Percentiles rank a stretch among this genome's conserved stretches.
phyloP scores from a whole-genome alignment of 2,329 filamentous ascomycete genomes.

The Lachnellula subtilissima region DNA sequence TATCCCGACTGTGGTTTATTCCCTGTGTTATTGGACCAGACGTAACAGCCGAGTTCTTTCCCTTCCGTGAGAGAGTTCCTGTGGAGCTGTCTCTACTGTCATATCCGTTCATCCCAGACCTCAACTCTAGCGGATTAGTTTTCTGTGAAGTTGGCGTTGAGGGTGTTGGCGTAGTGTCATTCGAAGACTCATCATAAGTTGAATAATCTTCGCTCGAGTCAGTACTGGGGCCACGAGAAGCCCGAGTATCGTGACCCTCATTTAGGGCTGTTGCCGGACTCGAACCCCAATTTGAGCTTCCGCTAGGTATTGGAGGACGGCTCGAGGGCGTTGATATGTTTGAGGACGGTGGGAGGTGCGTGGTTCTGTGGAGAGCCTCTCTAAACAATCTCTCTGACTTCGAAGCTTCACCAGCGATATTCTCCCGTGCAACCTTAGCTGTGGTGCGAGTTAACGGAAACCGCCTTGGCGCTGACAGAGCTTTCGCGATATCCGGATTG shows the following conservation, averaged over 20 bases:
- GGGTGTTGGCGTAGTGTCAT: slow-evolving; percentile 24
- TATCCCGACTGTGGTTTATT: slow-evolving; percentile 9
- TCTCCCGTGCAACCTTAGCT: not conserved
- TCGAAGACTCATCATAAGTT: slow-evolving; percentile 23
- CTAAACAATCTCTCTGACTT: slow-evolving; percentile 7
- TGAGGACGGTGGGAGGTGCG: not conserved
- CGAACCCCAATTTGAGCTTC: not conserved
- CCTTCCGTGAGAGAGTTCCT: not conserved
- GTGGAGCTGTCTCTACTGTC: slow-evolving; percentile 2
- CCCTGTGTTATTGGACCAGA: slow-evolving; percentile 6
- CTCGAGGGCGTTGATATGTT: not conserved
- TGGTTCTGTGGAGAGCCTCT: not conserved
- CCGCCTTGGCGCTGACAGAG: not conserved
- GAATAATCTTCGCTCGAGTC: slow-evolving; percentile 29
- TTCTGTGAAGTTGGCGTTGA: slow-evolving; percentile 27
- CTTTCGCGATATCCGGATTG: slow-evolving; percentile 7
- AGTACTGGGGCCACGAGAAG: slow-evolving; percentile 15
- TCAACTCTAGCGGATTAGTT: slow-evolving; percentile 4
- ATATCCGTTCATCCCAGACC: not conserved
- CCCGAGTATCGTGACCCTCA: not conserved
- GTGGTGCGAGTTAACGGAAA: not conserved
- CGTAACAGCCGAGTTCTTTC: slow-evolving; percentile 4
- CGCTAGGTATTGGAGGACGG: too few species aligned
- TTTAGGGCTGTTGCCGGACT: too few species aligned
- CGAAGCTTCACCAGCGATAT: not conserved